Conservation (phyloP, 768 basidiomycete genomes). For the Tulasnella calospora region DNA sequence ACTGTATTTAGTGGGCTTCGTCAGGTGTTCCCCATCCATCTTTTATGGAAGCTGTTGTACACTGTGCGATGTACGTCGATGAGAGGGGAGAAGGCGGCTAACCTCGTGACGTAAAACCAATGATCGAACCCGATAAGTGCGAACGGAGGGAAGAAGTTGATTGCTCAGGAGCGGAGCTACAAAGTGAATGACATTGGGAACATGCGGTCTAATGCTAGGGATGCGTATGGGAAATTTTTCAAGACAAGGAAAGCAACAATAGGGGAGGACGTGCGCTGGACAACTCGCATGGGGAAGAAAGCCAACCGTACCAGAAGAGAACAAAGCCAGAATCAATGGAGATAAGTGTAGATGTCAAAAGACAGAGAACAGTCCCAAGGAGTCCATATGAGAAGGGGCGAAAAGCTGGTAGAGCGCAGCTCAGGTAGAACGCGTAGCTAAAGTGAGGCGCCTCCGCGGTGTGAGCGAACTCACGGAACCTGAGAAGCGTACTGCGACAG, state of each 20-base stretch:
- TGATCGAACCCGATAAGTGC: constrained; percentile 9
- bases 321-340: constrained; percentile 10
- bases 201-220: constrained; percentile 9
- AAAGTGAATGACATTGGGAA: constrained; percentile 10
- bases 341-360: constrained; percentile 8
- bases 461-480: not conserved
- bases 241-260: constrained; percentile 3
- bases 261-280: not conserved
- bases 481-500: constrained; percentile 8
- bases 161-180: constrained; percentile 5
- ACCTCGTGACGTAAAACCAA: not conserved
- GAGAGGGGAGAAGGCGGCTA: constrained; percentile 8
- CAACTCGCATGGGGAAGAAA: constrained; percentile 1
- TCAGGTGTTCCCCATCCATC: constrained; percentile 38
- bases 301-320: constrained; percentile 2
- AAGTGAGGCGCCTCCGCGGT: constrained; percentile 6
- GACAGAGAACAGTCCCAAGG: not conserved
- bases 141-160: not conserved
- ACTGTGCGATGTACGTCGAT: constrained; percentile 3
- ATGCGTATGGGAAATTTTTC: constrained; percentile 9
- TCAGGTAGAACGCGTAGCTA: not conserved
- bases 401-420: not conserved
- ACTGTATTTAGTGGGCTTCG: constrained; percentile 48
- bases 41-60: not conserved
- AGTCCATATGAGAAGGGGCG: constrained; percentile 1